A percentile compares a stretch with the other conserved stretches of the same genome.
Evolutionary conservation across 441 rosid genomes (phyloP).

Genomic region (Rhodomyrtus psidioides): DNA sequence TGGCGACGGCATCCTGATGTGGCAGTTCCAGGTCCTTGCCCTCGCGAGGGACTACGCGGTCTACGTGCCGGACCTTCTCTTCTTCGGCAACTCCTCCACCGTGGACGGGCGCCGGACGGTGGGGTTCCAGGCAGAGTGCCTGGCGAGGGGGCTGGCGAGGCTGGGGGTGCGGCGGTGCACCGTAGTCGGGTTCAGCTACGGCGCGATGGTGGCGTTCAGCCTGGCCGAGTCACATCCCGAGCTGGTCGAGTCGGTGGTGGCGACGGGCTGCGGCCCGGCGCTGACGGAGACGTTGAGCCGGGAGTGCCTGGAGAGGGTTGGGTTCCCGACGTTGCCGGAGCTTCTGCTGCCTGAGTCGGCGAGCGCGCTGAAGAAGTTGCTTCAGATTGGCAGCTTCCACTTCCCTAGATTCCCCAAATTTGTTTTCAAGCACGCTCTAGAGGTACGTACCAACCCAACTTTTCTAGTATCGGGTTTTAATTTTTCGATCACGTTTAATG

Average conservation of each 20-base stretch:
- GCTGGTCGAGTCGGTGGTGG: slow-evolving; percentile 28
- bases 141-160: slow-evolving; percentile 21
- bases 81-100: slow-evolving; percentile 34
- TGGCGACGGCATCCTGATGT: slow-evolving; percentile 21
- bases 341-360: slow-evolving; percentile 23
- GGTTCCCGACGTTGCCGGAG: slow-evolving; percentile 15
- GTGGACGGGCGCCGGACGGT: slow-evolving; percentile 9
- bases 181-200: slow-evolving; percentile 31
- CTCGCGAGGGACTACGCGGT: slow-evolving; percentile 20
- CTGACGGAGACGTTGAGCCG: slow-evolving; percentile 19
- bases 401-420: slow-evolving; percentile 17
- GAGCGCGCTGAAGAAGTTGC: slow-evolving; percentile 1
- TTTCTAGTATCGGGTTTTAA: too few species aligned
- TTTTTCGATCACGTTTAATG: too few species aligned
- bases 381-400: slow-evolving; percentile 6
- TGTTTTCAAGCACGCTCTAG: slow-evolving; percentile 5
- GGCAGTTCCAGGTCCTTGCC: slow-evolving; percentile 32
- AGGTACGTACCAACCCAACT: slow-evolving; percentile 8
- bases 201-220: slow-evolving; percentile 30
- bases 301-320: slow-evolving; percentile 7
- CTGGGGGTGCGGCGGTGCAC: slow-evolving; percentile 28
- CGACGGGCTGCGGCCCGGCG: slow-evolving; percentile 10
- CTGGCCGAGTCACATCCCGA: slow-evolving; percentile 29
- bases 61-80: slow-evolving; percentile 34
- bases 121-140: slow-evolving; percentile 34